phyloP scores from a whole-genome alignment of 2,329 filamentous ascomycete genomes.

The Aspergillus alliaceus region DNA sequence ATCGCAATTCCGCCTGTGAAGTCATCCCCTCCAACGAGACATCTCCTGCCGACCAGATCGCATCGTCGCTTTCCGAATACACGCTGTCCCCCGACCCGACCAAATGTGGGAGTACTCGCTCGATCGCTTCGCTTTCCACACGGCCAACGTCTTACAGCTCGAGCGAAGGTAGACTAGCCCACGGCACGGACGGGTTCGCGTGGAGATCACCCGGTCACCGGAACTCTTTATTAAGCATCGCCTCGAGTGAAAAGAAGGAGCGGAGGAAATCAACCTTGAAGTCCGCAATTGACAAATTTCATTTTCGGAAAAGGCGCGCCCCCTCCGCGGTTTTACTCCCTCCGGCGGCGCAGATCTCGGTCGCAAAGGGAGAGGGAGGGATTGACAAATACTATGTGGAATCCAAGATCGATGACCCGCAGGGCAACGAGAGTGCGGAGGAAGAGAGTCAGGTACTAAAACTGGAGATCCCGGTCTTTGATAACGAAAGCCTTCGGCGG shows the following conservation, averaged over 20 bases:
- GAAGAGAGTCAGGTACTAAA: constrained; percentile 21
- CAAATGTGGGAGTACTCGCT: constrained; percentile 37
- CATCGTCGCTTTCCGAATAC: constrained; percentile 32
- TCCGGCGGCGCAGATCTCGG: constrained; percentile 26
- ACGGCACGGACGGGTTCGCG: constrained; percentile 16
- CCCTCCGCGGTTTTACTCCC: constrained; percentile 30
- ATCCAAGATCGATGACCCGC: constrained; percentile 11
- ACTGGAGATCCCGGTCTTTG: constrained; percentile 36
- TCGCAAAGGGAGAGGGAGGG: constrained; percentile 25
- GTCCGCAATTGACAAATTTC: constrained; percentile 35
- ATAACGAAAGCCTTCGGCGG: constrained; percentile 35
- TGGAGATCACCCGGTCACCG: constrained; percentile 19
- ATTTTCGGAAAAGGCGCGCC: constrained; percentile 36
- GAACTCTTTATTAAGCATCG: constrained; percentile 29
- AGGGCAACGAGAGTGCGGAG: constrained; percentile 6
- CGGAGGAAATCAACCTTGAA: constrained; percentile 33
- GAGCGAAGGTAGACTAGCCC: constrained; percentile 29
- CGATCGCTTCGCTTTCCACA: constrained; percentile 39
- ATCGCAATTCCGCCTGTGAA: constrained; percentile 33
- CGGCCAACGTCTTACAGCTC: constrained; percentile 42
- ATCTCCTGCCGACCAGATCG: constrained; percentile 29
- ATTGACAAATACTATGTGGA: constrained; percentile 40
- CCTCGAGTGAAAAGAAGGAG: constrained; percentile 30
- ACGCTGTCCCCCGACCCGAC: constrained; percentile 30
- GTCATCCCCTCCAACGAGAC: constrained; percentile 24